Conservation (phyloP, 768 basidiomycete species). For the Tephrocybe sp. region DNA sequence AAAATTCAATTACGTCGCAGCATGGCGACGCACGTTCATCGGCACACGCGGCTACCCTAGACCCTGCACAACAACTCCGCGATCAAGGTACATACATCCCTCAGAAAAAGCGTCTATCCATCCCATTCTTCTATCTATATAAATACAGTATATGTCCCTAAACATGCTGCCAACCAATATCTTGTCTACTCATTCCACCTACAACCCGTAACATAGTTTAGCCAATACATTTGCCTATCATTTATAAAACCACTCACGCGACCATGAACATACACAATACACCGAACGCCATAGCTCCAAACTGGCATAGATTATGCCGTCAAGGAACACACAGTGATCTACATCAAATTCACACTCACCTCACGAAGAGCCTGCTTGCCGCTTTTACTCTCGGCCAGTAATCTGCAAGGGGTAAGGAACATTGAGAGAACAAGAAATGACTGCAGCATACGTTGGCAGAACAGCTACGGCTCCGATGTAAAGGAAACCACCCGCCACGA, state of each 20-base stretch:
- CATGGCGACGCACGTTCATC: constrained; percentile 52
- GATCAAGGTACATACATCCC: constrained; percentile 2
- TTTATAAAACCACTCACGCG: constrained; percentile 57
- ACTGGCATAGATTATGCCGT: constrained; percentile 44
- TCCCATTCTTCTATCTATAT: neutral
- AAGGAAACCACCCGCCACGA: constrained; percentile 88
- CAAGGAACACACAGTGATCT: constrained; percentile 10
- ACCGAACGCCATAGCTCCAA: constrained; percentile 88
- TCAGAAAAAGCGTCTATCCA: neutral
- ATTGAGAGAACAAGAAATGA: constrained; percentile 18
- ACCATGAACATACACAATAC: constrained; percentile 91
- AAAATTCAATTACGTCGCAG: constrained; percentile 26
- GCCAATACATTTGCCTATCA: neutral
- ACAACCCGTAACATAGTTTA: neutral
- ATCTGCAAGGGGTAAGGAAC: constrained; percentile 27
- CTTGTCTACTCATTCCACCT: constrained; percentile 71
- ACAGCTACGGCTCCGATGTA: constrained; percentile 94
- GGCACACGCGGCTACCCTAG: constrained; percentile 25
- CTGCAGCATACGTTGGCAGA: constrained; percentile 69
- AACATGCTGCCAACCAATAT: neutral
- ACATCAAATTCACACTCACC: constrained; percentile 35
- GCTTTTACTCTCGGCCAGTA: constrained; percentile 86
- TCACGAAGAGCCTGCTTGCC: constrained; percentile 88
- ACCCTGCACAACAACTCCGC: constrained; percentile 6
- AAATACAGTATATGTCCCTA: neutral